These are phyloP conservation scores for Blepharisma japonicum DNA, from an alignment of 73 alveolate genomes.

Conservation along the genomic window DNA sequence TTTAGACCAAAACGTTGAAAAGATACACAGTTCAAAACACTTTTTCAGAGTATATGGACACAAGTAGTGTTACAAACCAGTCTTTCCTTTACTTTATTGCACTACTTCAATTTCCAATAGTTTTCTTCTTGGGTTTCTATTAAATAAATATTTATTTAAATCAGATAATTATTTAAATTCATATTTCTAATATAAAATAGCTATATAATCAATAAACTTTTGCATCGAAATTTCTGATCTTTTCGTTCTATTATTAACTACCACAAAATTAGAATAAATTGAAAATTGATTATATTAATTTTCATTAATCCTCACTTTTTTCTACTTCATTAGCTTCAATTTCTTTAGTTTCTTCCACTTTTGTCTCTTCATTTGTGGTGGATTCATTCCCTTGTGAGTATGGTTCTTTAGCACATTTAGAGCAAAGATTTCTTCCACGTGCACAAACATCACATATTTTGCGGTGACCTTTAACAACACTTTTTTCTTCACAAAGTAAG, in stretches of 20 bases:
- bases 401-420: constrained; percentile 23
- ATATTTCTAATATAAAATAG: too few relatives aligned
- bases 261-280: too few relatives aligned
- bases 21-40: constrained; percentile 19
- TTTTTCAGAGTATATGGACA: not conserved
- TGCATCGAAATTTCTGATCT: too few relatives aligned
- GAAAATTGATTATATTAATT: too few relatives aligned
- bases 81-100: not conserved
- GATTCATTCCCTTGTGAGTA: too few relatives aligned
- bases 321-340: too few relatives aligned
- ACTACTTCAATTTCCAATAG: not conserved
- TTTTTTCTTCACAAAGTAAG: constrained; percentile 56
- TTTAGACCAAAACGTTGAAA: constrained; percentile 6
- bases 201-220: too few relatives aligned
- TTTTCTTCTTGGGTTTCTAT: constrained; percentile 49
- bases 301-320: too few relatives aligned
- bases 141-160: not conserved
- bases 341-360: too few relatives aligned
- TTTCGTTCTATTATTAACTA: too few relatives aligned
- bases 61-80: not conserved
- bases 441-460: constrained; percentile 16
- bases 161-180: too few relatives aligned
- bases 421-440: not conserved
- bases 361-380: too few relatives aligned
- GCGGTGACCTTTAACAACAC: not conserved